These are phyloP conservation scores for Vanilla planifolia DNA, from an alignment of 106 monocot species.

Conservation along the genomic window DNA sequence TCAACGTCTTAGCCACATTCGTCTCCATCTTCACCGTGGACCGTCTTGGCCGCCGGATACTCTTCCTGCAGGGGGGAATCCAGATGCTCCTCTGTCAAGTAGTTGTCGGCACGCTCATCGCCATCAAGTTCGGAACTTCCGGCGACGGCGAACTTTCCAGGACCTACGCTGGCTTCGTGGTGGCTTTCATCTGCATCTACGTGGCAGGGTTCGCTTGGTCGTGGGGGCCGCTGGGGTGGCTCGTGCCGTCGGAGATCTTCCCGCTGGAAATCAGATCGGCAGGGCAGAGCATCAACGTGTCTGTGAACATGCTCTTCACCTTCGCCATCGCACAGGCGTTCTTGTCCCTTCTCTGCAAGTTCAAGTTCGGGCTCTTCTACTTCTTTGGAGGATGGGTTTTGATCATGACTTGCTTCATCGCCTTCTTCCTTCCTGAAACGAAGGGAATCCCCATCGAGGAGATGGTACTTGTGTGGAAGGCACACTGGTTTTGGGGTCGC, in stretches of 20 bases:
- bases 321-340: conserved; percentile 33
- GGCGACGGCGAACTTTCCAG: conserved; percentile 14
- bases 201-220: conserved; percentile 39
- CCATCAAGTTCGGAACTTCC: conserved; percentile 14
- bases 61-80: conserved; percentile 54
- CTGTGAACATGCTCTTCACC: conserved; percentile 41
- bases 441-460: conserved; percentile 37
- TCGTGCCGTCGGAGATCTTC: conserved; percentile 39
- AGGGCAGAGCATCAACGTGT: conserved; percentile 32
- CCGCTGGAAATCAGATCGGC: conserved; percentile 38
- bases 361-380: conserved; percentile 26
- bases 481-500: conserved; percentile 30
- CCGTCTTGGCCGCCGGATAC: conserved; percentile 39
- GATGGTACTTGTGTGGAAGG: conserved; percentile 27
- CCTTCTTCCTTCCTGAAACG: conserved; percentile 27
- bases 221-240: conserved; percentile 38
- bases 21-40: conserved; percentile 60
- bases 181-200: conserved; percentile 26
- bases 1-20: conserved; percentile 51
- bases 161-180: conserved; percentile 7
- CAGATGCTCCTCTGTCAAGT: conserved; percentile 73
- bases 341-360: conserved; percentile 14
- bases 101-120: conserved; percentile 22
- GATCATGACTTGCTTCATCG: conserved; percentile 27
- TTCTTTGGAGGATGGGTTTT: conserved; percentile 26